A percentile compares a stretch with the other conserved stretches of the same genome.
phyloP scores from a whole-genome alignment of 345 rosid genomes.

The Corymbia maculata region DNA sequence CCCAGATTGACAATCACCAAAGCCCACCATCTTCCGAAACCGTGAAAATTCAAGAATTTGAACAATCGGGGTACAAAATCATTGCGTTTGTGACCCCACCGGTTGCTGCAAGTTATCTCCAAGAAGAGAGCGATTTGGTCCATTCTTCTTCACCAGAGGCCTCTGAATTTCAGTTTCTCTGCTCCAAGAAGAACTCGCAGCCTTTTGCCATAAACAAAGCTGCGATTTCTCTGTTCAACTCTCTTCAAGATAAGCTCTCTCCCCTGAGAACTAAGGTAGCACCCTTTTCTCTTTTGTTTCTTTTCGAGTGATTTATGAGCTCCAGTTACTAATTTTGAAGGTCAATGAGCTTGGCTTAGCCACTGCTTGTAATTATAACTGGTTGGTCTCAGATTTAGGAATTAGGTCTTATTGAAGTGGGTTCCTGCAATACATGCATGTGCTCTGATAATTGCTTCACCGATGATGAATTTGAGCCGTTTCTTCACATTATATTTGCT shows the following conservation, averaged over 20 bases:
- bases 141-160: constrained; percentile 19
- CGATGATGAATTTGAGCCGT: not conserved
- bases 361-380: not conserved
- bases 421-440: not conserved
- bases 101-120: not conserved
- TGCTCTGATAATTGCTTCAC: not conserved
- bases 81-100: constrained; percentile 36
- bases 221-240: constrained; percentile 28
- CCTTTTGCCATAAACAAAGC: constrained; percentile 26
- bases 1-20: not conserved
- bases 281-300: not conserved
- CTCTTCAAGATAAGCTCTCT: constrained; percentile 11
- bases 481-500: not conserved
- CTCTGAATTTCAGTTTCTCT: constrained; percentile 24
- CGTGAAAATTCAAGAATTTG: constrained; percentile 3
- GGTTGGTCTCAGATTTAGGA: not conserved
- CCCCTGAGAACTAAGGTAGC: constrained; percentile 26
- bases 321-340: not conserved
- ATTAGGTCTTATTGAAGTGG: not conserved
- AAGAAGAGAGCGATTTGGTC: constrained; percentile 3
- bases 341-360: not conserved
- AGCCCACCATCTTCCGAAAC: not conserved
- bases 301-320: not conserved
- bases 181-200: constrained; percentile 13
- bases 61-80: constrained; percentile 1